Evolutionary conservation across 2,329 filamentous ascomycete species (phyloP), one percentile per base, ranked within the genome.

Genomic region (Colletotrichum incanum): DNA sequence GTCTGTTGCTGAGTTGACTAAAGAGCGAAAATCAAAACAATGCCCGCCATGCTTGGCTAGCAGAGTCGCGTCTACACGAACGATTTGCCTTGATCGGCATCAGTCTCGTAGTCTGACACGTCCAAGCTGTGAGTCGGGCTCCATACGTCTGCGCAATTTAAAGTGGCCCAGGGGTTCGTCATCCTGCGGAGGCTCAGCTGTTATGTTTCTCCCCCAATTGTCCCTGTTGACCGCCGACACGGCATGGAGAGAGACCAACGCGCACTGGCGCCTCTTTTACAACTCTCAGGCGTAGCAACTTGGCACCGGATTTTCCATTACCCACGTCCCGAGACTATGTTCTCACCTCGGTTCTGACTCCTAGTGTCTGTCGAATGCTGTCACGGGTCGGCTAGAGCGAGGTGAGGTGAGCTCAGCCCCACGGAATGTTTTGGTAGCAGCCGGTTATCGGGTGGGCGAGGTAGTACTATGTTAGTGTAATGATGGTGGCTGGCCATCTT

Each of bases 171-270:
- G 56, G 59, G 63, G 70, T 67, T 72, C 70, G 70, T 72, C 70
- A 72, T 72, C 70, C 60, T 72, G 45, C 54, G 59, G 70, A 64
- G 70, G 70, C 70, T 72, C 60, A 72, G 70, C 70, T 65, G 37
- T 56, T 69, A 26, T 55, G 62, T 63, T 54, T 65, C 31, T 39
- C 31, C 16, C 34, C 20, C 20, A n/a, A 39, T 16, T 50, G 37
- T 23, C 23, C 16, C 49, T 43, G 26, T 59, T n/a, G 18, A 14
- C 26, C 11, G 12, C 14, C 28, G 4, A 9, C 16, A 31, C 12
- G 20, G 52, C 28, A 8, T 20, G 26, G 43, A 34, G 43, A 49
- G 58, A 49, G 12, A 41, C 43, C 20, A 26, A 20, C n/a, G n/a
- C 18, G 37, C 14, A n/a, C 52, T 37, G 23, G 52, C 31, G 52